Conservation (phyloP, 441 rosid species). For the Biscutella laevigata region DNA sequence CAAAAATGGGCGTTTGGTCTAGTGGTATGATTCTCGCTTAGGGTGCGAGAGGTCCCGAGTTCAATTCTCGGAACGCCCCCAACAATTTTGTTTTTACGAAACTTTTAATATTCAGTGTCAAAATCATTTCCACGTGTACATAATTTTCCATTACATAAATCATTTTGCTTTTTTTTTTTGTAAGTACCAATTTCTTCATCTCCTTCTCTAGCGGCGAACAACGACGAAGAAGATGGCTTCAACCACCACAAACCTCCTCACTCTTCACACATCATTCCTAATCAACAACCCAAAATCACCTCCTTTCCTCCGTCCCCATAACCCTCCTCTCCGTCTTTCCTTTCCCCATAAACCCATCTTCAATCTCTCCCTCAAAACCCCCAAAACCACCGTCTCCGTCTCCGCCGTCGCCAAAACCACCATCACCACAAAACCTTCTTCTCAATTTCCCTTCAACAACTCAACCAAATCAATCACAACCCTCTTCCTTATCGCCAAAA, state of each 20-base stretch:
- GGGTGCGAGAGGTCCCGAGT: constrained; percentile 84
- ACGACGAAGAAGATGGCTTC: too few relatives aligned
- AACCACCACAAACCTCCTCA: too few relatives aligned
- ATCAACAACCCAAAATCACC: too few relatives aligned
- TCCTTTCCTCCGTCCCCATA: too few relatives aligned
- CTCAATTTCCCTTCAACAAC: constrained; percentile 25
- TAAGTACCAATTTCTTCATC: too few relatives aligned
- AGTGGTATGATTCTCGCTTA: constrained; percentile 82
- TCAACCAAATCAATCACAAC: constrained; percentile 53
- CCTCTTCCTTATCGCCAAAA: constrained; percentile 27
- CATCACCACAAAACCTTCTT: constrained; percentile 1
- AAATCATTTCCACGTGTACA: too few relatives aligned
- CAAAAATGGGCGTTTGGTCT: constrained; percentile 50
- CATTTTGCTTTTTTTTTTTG: too few relatives aligned
- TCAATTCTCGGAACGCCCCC: constrained; percentile 74
- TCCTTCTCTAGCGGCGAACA: too few relatives aligned
- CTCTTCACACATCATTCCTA: too few relatives aligned
- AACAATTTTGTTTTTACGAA: too few relatives aligned
- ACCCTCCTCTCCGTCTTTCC: constrained; percentile 2
- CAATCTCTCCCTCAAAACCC: constrained; percentile 10
- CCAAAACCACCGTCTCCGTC: constrained; percentile 22
- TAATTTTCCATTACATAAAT: too few relatives aligned
- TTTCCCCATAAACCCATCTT: constrained; percentile 14
- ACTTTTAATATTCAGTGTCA: too few relatives aligned
- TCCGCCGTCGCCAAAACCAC: constrained; percentile 20